Evolutionary conservation across 1,139 yeast genomes (phyloP).

Genomic region (Yamadazyma dendronema): DNA sequence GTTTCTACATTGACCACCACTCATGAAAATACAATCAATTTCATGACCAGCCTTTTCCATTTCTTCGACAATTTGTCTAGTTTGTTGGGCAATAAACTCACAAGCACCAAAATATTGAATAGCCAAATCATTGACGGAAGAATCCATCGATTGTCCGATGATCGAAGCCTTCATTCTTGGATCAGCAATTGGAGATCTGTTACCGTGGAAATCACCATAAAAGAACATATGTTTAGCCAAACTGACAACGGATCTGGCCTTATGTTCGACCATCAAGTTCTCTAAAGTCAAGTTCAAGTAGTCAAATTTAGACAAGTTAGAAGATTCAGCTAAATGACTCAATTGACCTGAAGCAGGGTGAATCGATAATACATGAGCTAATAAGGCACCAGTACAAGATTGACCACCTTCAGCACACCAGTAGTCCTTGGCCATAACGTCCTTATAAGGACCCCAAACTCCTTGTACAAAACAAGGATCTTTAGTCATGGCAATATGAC

Average conservation of each 20-base stretch:
- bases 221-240: constrained; percentile 83
- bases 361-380: constrained; percentile 84
- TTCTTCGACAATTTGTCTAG: constrained; percentile 87
- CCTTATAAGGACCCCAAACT: constrained; percentile 98
- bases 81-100: constrained; percentile 96
- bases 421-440: constrained; percentile 80
- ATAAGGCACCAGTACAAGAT: constrained; percentile 90
- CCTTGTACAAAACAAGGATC: constrained; percentile 91
- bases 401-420: constrained; percentile 99
- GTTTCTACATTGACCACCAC: constrained; percentile 97
- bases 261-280: constrained; percentile 53
- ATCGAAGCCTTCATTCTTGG: constrained; percentile 91
- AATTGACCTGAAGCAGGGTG: constrained; percentile 86
- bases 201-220: constrained; percentile 96
- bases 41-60: constrained; percentile 80
- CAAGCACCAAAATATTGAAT: constrained; percentile 87
- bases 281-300: constrained; percentile 75
- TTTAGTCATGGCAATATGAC: constrained; percentile 86
- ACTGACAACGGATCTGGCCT: constrained; percentile 69
- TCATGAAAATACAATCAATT: constrained; percentile 75
- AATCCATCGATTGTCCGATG: constrained; percentile 90
- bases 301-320: constrained; percentile 76
- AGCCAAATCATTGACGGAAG: constrained; percentile 80
- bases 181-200: constrained; percentile 95
- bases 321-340: constrained; percentile 58